phyloP scores from a whole-genome alignment of 1,284 basidiomycete genomes.

The Malassezia brasiliensis region DNA sequence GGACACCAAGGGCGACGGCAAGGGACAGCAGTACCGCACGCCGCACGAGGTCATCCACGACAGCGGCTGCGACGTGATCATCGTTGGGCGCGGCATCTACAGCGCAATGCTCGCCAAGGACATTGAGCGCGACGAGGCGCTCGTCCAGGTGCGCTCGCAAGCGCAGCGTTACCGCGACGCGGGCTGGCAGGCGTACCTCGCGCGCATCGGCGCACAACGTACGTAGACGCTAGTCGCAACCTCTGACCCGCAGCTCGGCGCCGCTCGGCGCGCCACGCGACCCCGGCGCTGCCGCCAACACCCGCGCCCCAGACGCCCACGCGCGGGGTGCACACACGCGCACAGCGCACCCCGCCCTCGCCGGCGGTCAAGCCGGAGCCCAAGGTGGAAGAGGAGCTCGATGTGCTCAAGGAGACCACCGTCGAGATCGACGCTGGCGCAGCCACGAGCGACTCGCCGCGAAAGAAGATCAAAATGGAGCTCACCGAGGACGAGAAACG shows the following conservation, averaged over 20 bases:
- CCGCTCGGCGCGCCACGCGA: background rate
- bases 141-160: constrained; percentile 57
- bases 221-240: constrained; percentile 14
- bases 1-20: constrained; percentile 67
- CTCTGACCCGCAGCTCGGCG: background rate
- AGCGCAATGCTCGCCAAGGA: constrained; percentile 53
- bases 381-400: constrained; percentile 3
- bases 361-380: background rate
- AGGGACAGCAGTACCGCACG: constrained; percentile 95
- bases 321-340: background rate
- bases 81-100: constrained; percentile 92
- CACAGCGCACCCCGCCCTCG: background rate
- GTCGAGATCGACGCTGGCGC: background rate
- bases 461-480: constrained; percentile 39
- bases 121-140: constrained; percentile 49
- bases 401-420: background rate
- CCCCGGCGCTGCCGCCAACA: background rate
- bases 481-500: constrained; percentile 32
- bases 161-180: constrained; percentile 73
- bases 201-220: constrained; percentile 39
- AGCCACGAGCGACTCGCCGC: constrained; percentile 20
- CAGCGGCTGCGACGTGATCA: constrained; percentile 91
- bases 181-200: constrained; percentile 84
- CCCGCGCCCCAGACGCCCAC: background rate
- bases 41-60: constrained; percentile 73